Percentiles rank a stretch among this genome's conserved stretches.
Evolutionary conservation across 257 asterid genomes (phyloP).

Genomic region (Solanum peruvianum): DNA sequence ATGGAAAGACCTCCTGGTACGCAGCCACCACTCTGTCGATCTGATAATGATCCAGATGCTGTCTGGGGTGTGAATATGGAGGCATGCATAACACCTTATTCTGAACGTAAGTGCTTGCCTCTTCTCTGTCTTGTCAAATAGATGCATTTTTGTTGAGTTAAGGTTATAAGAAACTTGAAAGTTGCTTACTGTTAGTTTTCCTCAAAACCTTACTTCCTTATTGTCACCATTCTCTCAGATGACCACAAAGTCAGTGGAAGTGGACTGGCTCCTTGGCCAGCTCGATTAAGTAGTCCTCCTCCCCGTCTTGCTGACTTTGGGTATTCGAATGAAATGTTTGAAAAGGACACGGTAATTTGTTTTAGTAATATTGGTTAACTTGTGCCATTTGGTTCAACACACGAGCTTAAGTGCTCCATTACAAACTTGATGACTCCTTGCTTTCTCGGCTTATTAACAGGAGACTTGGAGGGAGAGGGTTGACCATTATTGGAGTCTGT

Average conservation of each 20-base stretch:
- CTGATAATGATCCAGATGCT: constrained; percentile 89
- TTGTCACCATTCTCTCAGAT: constrained; percentile 31
- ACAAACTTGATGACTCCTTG: neutral
- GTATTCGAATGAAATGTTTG: constrained; percentile 74
- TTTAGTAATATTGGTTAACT: neutral
- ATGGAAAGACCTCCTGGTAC: constrained; percentile 64
- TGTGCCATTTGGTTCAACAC: neutral
- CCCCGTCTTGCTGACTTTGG: constrained; percentile 97
- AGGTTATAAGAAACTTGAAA: neutral
- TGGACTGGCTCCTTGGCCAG: constrained; percentile 96
- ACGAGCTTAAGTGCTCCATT: neutral
- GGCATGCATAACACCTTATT: constrained; percentile 81
- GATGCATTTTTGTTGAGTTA: neutral
- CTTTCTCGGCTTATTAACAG: constrained; percentile 22
- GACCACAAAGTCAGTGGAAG: constrained; percentile 78
- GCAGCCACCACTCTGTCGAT: constrained; percentile 83
- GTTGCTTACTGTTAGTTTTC: neutral
- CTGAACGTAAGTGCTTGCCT: constrained; percentile 61
- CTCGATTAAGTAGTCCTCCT: constrained; percentile 70
- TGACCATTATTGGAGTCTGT: constrained; percentile 57
- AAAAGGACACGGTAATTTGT: constrained; percentile 66
- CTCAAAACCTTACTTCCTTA: neutral
- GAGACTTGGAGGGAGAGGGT: constrained; percentile 75
- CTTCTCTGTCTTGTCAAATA: neutral
- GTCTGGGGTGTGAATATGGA: constrained; percentile 79